These are phyloP conservation scores for Akanthomyces lecanii DNA, from an alignment of 2,329 filamentous ascomycete genomes.

Conservation along the genomic window DNA sequence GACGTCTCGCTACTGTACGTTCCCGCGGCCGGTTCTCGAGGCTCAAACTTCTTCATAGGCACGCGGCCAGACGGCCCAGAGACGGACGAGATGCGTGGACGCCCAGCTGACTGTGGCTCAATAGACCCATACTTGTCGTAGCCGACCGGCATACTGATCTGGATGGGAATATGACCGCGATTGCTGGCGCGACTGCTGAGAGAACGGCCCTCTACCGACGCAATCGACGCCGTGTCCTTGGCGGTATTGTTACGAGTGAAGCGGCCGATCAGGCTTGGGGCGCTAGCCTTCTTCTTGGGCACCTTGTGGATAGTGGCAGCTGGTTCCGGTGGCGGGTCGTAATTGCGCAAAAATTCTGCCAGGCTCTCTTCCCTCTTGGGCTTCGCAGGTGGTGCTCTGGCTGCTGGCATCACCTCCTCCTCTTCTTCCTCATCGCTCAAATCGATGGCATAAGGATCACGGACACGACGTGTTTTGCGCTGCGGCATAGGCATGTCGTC, in stretches of 20 bases:
- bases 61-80: constrained; percentile 36
- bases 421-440: constrained; percentile 63
- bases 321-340: constrained; percentile 58
- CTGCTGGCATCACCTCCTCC: constrained; percentile 43
- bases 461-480: constrained; percentile 71
- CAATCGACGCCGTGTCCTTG: constrained; percentile 26
- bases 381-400: constrained; percentile 32
- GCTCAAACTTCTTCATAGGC: constrained; percentile 55
- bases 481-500: constrained; percentile 58
- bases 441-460: constrained; percentile 93
- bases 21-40: constrained; percentile 43
- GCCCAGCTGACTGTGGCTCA: constrained; percentile 20
- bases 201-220: constrained; percentile 30
- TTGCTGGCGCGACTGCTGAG: constrained; percentile 37
- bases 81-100: constrained; percentile 21
- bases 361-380: constrained; percentile 58
- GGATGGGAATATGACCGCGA: constrained; percentile 49
- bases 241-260: constrained; percentile 40
- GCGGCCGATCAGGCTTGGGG: constrained; percentile 58
- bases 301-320: constrained; percentile 32
- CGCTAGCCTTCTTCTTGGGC: constrained; percentile 61
- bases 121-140: constrained; percentile 39
- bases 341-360: constrained; percentile 69
- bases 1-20: constrained; percentile 52
- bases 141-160: constrained; percentile 44